A percentile compares a stretch with the other conserved stretches of the same genome.
Evolutionary conservation across 306 rosid species (phyloP).

Genomic region (Crotalaria pallida): DNA sequence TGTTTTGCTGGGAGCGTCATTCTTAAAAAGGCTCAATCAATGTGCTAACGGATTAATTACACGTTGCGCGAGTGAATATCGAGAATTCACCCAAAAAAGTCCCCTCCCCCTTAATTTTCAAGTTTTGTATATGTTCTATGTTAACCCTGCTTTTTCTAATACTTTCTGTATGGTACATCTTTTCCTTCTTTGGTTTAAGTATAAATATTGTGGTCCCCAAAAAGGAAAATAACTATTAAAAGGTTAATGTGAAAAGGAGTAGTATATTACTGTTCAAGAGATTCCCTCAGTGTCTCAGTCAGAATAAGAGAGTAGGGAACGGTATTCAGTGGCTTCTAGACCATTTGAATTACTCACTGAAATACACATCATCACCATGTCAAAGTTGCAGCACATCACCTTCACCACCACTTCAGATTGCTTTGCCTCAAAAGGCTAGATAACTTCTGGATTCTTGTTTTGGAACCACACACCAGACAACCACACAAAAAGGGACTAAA

Average conservation of each 20-base stretch:
- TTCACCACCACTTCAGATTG: slow-evolving; percentile 27
- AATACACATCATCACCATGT: slow-evolving; percentile 2
- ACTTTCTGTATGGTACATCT: slow-evolving; percentile 10
- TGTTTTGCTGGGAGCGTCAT: too few relatives aligned
- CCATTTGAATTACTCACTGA: slow-evolving; percentile 8
- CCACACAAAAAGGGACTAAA: slow-evolving; percentile 14
- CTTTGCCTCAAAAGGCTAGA: slow-evolving; percentile 26
- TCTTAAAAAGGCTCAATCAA: too few relatives aligned
- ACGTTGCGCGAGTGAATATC: too few relatives aligned
- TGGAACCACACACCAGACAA: slow-evolving; percentile 34
- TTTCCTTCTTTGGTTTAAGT: slow-evolving; percentile 15
- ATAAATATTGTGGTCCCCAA: slow-evolving; percentile 14
- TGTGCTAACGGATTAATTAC: too few relatives aligned
- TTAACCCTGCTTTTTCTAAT: slow-evolving; percentile 5
- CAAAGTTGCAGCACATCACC: slow-evolving; percentile 24
- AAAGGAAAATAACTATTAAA: slow-evolving; percentile 26
- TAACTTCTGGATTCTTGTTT: slow-evolving; percentile 23
- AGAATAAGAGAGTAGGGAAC: slow-evolving; percentile 25
- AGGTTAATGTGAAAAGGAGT: slow-evolving; percentile 28
- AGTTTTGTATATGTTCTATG: neutral
- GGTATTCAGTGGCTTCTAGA: slow-evolving; percentile 23
- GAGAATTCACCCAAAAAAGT: too few relatives aligned
- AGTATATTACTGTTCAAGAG: slow-evolving; percentile 17
- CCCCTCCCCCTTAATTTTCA: neutral
- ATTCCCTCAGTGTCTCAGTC: slow-evolving; percentile 32